phyloP scores from a whole-genome alignment of 768 basidiomycete species.

The Tephrocybe sp. region DNA sequence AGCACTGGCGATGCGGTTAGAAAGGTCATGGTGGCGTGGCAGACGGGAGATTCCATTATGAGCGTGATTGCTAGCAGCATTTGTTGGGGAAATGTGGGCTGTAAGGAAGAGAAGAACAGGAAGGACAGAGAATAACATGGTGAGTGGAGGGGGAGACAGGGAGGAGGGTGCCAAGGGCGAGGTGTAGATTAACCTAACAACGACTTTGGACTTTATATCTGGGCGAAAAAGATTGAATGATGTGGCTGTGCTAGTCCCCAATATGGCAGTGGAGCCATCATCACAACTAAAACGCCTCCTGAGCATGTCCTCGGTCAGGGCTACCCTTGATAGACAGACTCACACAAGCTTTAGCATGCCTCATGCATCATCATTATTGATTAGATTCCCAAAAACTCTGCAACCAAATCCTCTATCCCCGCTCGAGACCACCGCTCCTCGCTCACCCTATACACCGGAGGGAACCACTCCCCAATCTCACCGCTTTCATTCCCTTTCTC shows the following conservation, averaged over 20 bases:
- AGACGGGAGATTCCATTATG: constrained; percentile 15
- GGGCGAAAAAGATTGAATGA: too few species aligned
- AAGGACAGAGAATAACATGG: neutral
- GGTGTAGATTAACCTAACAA: neutral
- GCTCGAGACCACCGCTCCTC: constrained; percentile 47
- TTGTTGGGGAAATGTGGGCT: constrained; percentile 13
- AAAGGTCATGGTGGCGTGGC: constrained; percentile 22
- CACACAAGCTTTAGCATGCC: too few species aligned
- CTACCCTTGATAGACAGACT: too few species aligned
- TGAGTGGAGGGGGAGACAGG: neutral
- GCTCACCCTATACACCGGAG: constrained; percentile 44
- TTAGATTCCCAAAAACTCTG: neutral
- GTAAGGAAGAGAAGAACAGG: constrained; percentile 12
- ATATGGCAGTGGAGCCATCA: too few species aligned
- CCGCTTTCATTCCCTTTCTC: constrained; percentile 16
- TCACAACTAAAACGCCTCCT: too few species aligned
- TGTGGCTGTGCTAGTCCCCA: constrained; percentile 13
- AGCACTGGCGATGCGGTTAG: constrained; percentile 8
- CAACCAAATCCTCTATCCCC: constrained; percentile 34
- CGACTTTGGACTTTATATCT: too few species aligned
- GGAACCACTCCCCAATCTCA: constrained; percentile 40
- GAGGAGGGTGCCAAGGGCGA: neutral
- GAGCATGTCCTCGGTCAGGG: too few species aligned
- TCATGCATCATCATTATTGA: too few species aligned
- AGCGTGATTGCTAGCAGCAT: constrained; percentile 16